Evolutionary conservation across 2,329 filamentous ascomycete species (phyloP).

Genomic region (Neonectria hederae): DNA sequence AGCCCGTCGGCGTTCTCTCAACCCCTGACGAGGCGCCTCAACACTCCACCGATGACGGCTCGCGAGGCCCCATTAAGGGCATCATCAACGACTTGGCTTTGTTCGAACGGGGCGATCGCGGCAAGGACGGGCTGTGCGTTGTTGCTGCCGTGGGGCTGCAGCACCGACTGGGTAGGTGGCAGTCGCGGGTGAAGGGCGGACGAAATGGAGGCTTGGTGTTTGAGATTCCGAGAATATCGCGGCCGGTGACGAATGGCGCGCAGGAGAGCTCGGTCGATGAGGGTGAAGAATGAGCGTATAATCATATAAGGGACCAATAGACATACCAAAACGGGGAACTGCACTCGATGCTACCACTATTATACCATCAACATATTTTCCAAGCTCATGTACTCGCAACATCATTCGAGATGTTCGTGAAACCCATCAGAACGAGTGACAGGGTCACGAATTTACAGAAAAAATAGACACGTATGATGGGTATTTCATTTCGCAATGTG

Average conservation of each 20-base stretch:
- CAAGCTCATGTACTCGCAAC: too few species aligned
- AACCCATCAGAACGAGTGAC: background rate
- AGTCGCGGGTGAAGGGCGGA: conserved; percentile 63
- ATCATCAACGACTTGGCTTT: conserved; percentile 89
- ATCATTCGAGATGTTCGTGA: background rate
- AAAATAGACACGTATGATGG: background rate
- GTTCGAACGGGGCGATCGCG: conserved; percentile 83
- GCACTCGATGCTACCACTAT: conserved; percentile 8
- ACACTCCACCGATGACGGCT: conserved; percentile 42
- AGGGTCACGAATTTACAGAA: too few species aligned
- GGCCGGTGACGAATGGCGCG: conserved; percentile 47
- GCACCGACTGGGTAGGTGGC: conserved; percentile 86
- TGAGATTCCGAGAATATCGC: conserved; percentile 70
- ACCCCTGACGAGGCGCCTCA: conserved; percentile 39
- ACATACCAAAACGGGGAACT: conserved; percentile 23
- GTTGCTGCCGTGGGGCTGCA: conserved; percentile 89
- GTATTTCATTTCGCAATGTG: conserved; percentile 12
- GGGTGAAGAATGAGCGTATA: conserved; percentile 37
- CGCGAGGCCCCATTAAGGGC: conserved; percentile 65
- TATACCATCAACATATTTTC: conserved; percentile 3
- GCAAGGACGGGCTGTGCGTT: conserved; percentile 80
- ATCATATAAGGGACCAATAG: conserved; percentile 41
- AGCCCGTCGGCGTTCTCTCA: conserved; percentile 75
- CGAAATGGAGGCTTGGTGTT: conserved; percentile 90
- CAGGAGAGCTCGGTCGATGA: conserved; percentile 39